phyloP scores from a whole-genome alignment of 345 rosid genomes.

The Salix caprea region DNA sequence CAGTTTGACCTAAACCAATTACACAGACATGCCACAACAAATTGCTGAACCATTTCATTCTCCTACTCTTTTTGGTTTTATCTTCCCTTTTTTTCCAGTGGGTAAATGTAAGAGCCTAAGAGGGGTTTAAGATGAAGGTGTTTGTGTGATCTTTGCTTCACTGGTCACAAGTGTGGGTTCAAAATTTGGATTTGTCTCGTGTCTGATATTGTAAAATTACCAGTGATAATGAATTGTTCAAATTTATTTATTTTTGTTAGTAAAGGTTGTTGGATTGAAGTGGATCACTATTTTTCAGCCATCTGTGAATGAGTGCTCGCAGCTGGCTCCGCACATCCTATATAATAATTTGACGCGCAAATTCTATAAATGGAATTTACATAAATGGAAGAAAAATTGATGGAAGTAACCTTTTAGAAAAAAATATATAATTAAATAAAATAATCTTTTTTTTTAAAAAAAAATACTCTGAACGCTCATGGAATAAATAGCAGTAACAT shows the following conservation, averaged over 20 bases:
- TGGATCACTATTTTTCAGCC: too few species aligned
- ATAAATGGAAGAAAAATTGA: too few species aligned
- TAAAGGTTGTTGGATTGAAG: not conserved
- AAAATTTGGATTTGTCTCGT: not conserved
- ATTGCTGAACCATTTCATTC: constrained; percentile 6
- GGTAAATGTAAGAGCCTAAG: constrained; percentile 25
- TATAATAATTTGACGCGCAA: too few species aligned
- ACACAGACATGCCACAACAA: constrained; percentile 1
- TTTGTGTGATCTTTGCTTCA: not conserved
- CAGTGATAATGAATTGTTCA: constrained; percentile 5
- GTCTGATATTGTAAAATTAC: constrained; percentile 2
- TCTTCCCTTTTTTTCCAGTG: constrained; percentile 20
- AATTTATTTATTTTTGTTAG: not conserved
- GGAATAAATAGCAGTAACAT: too few species aligned
- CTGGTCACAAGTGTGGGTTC: not conserved
- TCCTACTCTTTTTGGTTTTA: constrained; percentile 12
- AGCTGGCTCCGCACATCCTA: too few species aligned
- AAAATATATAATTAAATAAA: too few species aligned
- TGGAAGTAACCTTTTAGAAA: too few species aligned
- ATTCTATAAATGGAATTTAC: too few species aligned
- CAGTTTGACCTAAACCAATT: constrained; percentile 18
- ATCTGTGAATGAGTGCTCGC: too few species aligned
- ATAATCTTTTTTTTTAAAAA: too few species aligned
- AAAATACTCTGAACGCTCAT: too few species aligned
- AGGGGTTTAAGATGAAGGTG: constrained; percentile 8